Conservation (phyloP, 345 rosid genomes). For the Gossypium mustelinum region DNA sequence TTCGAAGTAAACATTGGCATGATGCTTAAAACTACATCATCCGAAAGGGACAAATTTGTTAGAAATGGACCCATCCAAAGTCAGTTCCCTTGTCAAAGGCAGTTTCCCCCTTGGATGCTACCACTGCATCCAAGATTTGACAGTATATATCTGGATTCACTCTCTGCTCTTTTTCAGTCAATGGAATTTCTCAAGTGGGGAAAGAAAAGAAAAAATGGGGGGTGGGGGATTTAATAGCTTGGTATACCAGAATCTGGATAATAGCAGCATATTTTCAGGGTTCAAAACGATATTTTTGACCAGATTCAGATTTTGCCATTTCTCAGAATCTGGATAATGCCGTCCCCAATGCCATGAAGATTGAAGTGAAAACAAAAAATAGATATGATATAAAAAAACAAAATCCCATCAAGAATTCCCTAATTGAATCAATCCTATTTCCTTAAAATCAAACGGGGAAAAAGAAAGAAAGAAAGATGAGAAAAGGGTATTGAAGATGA, state of each 20-base stretch:
- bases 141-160: constrained; percentile 6
- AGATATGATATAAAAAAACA: background rate
- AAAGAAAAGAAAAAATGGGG: background rate
- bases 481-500: background rate
- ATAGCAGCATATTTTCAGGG: background rate
- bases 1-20: constrained; percentile 25
- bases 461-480: background rate
- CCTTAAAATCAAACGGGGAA: background rate
- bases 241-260: background rate
- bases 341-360: background rate
- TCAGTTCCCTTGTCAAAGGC: background rate
- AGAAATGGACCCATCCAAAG: constrained; percentile 12
- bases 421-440: background rate
- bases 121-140: background rate
- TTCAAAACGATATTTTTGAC: constrained; percentile 24
- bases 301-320: constrained; percentile 42
- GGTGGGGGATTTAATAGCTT: background rate
- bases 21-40: background rate
- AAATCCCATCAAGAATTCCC: background rate
- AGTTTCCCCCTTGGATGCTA: constrained; percentile 11
- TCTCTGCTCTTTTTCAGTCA: background rate
- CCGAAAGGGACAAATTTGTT: constrained; percentile 26
- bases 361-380: background rate
- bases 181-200: background rate
- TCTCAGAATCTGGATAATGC: constrained; percentile 8